Base-by-base conservation (phyloP, 192 early-diverging fungal species). In the Rhizophlyctis rosea region DNA sequence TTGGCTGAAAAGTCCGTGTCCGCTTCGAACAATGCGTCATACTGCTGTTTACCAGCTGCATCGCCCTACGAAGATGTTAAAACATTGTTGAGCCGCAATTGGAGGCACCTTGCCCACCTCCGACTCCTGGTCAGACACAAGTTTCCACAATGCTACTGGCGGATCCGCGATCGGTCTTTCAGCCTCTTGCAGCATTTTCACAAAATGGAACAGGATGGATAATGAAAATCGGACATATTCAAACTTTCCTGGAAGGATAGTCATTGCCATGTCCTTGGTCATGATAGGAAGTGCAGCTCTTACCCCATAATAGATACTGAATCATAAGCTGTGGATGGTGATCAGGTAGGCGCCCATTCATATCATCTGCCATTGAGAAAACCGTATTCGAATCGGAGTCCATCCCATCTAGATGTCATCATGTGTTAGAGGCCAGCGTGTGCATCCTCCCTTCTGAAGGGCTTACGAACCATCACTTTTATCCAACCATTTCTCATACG, bases 241-340 rank as follows among this genome's bases (percentile, higher is more conserved):
- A 61, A 82, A 82, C 59, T 89, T 82, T 25, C 78, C 82, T 86
- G 54, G 13, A 11, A 34, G 27, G 2, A 56, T 21, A 4, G 2
- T 55, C 34, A 65, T 23, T 27, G 18, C 18, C 7, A 44, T 44
- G 18, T 44, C 9, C 39, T 44, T 57, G 32, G 13, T 21, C 56
- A 13, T 1, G 18, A 16, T 14, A 49, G 23, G 7, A 48, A 50
- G 7, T 13, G 4, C 28, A 23, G 36, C 54, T 62, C 57, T 62
- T 76, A 80, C 84, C 85, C 87, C 87, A 90, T 58, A 90, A 58
- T 31, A 92, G 67, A 65, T 89, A 86, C 31, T 90, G 81, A 5
- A 84, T 66, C 47, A 93, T 60, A 14, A 88, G 64, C 23, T 74
- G 67, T 13, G 91, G 91, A 61, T 93, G 88, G 59, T 91, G 87